These are phyloP conservation scores for Raphanus raphanistrum DNA, from an alignment of 345 rosid genomes.

Conservation along the genomic window DNA sequence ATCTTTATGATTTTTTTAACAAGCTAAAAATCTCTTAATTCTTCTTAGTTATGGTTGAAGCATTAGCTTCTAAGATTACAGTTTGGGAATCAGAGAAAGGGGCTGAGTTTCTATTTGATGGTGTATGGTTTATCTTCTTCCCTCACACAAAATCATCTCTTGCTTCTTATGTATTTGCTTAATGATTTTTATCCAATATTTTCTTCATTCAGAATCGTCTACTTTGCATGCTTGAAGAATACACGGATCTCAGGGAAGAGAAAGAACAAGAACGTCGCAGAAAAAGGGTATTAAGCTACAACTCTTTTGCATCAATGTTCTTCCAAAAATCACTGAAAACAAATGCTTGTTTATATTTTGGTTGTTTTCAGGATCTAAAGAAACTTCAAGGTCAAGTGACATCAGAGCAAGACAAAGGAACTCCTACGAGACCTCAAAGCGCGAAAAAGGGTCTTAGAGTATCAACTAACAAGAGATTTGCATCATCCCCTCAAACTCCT, in stretches of 20 bases:
- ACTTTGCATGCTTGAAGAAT: constrained; percentile 85
- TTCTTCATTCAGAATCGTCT: constrained; percentile 56
- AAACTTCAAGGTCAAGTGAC: constrained; percentile 85
- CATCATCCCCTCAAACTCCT: constrained; percentile 54
- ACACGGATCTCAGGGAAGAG: constrained; percentile 67
- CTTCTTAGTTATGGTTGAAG: constrained; percentile 73
- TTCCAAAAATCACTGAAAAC: neutral
- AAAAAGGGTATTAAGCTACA: constrained; percentile 49
- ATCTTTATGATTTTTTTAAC: neutral
- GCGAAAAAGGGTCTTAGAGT: constrained; percentile 61
- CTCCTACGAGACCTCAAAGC: constrained; percentile 65
- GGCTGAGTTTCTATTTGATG: constrained; percentile 72
- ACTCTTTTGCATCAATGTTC: neutral
- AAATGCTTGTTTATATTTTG: neutral
- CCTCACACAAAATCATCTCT: neutral
- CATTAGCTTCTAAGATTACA: constrained; percentile 66
- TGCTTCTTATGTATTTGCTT: neutral
- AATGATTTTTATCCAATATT: neutral
- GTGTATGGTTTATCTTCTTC: constrained; percentile 50
- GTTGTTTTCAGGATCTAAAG: constrained; percentile 71
- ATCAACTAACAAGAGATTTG: constrained; percentile 64
- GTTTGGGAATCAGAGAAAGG: constrained; percentile 88
- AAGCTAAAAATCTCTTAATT: neutral
- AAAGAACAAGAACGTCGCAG: constrained; percentile 89
- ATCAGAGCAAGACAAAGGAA: constrained; percentile 86